Base-by-base conservation (phyloP, 345 rosid species). In the Cardiospermum halicacabum region DNA sequence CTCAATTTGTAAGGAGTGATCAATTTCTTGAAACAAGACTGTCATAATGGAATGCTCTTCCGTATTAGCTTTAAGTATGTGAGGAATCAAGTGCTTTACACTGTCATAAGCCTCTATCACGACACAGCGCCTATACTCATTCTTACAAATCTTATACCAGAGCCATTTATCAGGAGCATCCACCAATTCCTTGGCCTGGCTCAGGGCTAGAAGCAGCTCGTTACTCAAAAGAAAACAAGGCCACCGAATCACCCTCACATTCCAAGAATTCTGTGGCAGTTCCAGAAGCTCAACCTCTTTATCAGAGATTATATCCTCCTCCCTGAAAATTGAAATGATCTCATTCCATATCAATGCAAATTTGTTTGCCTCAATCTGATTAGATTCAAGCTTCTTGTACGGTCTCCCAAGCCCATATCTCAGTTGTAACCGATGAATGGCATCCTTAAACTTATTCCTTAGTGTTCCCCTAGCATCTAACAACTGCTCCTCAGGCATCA, bases 161-260 rank as follows among this genome's bases (percentile, higher is more conserved):
- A 93, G 85, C 97, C 96, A 88, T 82, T 80, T 88, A 76, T 93
- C 97, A 56, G 98, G 89, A 61, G 97, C 98, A 77, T 85, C 97
- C 64, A 86, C 71, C 79, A 93, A 75, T 80, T 90, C 98, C 75
- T 77, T 85, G 31, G 92, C 98, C 83, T 93, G 89, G 80, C 96
- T 84, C 61, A 93, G 92, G 47, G 98, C 97, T 77, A 90, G 97
- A 59, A 93, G 80, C 76, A 93, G 76, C 84, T 93, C 98, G 68
- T 93, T 93, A 78, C 98, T 88, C 59, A 93, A 83, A 59, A 93
- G 82, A 74, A 90, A 85, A 78, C 95, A 90, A 7, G 98, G 98
- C 98, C 98, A 93, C 39, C 97, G 86, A 70, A 93, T 77, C 53
- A 90, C 98, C 59, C 82, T 75, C 49, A 88, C 94, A 71, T 90